These are phyloP conservation scores for Pleoardoris graminearum DNA, from an alignment of 2,329 filamentous ascomycete genomes.

Conservation along the genomic window DNA sequence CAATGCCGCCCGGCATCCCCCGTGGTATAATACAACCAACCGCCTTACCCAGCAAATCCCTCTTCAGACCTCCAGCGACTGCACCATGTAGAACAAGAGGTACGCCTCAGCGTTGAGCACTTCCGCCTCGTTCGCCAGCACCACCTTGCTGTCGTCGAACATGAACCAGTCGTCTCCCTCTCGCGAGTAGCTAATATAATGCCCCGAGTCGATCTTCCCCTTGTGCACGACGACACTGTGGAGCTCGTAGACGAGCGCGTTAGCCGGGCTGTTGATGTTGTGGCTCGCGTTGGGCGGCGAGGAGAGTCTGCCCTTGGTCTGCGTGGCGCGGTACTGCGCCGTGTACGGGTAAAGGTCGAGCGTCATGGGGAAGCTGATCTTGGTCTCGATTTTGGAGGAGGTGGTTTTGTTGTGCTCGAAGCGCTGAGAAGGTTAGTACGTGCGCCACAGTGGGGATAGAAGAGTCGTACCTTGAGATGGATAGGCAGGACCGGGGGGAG, in stretches of 20 bases:
- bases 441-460: background rate
- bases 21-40: too few species aligned
- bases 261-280: slow-evolving; percentile 37
- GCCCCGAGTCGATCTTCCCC: slow-evolving; percentile 88
- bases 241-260: slow-evolving; percentile 79
- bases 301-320: slow-evolving; percentile 36
- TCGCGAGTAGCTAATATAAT: slow-evolving; percentile 87
- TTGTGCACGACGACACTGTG: slow-evolving; percentile 91
- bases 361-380: slow-evolving; percentile 80
- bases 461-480: slow-evolving; percentile 75
- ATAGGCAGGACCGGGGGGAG: slow-evolving; percentile 88
- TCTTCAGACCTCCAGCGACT: slow-evolving; percentile 34
- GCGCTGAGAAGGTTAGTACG: slow-evolving; percentile 48
- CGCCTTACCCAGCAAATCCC: too few species aligned
- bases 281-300: slow-evolving; percentile 42
- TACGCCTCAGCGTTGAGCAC: slow-evolving; percentile 87
- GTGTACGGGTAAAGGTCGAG: slow-evolving; percentile 93
- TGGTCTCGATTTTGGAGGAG: slow-evolving; percentile 85
- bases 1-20: too few species aligned
- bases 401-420: slow-evolving; percentile 77
- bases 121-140: slow-evolving; percentile 78
- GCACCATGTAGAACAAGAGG: slow-evolving; percentile 74
- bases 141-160: slow-evolving; percentile 94
- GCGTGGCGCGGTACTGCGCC: slow-evolving; percentile 55
- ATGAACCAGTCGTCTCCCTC: slow-evolving; percentile 89